A percentile compares a stretch with the other conserved stretches of the same genome.
Conservation (phyloP, 2,329 filamentous ascomycete species). For the Tolypocladium ovalisporum region DNA sequence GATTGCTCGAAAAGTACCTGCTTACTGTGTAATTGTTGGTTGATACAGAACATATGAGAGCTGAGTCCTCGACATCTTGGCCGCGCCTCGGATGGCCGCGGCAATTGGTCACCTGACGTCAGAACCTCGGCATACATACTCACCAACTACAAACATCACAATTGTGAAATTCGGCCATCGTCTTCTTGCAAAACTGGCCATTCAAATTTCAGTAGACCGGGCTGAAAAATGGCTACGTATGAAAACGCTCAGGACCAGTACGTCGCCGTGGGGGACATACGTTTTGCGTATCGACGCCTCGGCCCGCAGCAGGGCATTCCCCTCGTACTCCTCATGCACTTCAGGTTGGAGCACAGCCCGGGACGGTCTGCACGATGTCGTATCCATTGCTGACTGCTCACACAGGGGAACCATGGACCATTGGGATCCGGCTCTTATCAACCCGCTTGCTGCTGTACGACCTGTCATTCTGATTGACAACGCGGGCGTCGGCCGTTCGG, state of each 20-base stretch:
- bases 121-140: neutral
- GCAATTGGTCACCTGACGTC: neutral
- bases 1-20: too few relatives aligned
- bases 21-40: neutral
- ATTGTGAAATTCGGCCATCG: neutral
- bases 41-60: neutral
- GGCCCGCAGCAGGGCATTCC: slow-evolving; percentile 17
- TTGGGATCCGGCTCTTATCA: slow-evolving; percentile 33
- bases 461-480: slow-evolving; percentile 36
- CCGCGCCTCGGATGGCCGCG: neutral
- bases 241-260: slow-evolving; percentile 16
- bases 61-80: neutral
- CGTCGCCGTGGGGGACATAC: slow-evolving; percentile 17
- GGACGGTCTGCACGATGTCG: neutral
- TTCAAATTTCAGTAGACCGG: too few relatives aligned
- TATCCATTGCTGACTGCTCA: neutral
- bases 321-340: slow-evolving; percentile 19
- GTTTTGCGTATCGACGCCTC: slow-evolving; percentile 20
- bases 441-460: slow-evolving; percentile 28
- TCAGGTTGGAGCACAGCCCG: slow-evolving; percentile 12
- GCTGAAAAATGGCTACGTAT: slow-evolving; percentile 16
- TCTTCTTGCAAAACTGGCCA: neutral
- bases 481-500: slow-evolving; percentile 33
- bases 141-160: neutral
- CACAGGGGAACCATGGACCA: slow-evolving; percentile 26